Conservation (phyloP, 805 yeast species). For the Sugiyamaella valdiviana region DNA sequence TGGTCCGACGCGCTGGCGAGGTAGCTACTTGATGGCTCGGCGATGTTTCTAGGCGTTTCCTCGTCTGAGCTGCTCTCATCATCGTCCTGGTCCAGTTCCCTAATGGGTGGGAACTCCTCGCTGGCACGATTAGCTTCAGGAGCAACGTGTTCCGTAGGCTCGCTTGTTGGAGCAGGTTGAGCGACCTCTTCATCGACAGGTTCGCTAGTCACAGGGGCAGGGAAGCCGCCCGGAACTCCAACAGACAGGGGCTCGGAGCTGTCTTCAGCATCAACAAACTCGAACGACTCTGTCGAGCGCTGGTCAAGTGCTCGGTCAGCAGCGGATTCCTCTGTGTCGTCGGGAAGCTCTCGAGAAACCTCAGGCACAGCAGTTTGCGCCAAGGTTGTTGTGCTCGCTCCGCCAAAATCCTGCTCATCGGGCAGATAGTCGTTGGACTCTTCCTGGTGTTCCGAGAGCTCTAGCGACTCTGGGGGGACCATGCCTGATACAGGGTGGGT, state of each 20-base stretch:
- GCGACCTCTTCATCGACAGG: not conserved
- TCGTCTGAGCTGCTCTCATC: conserved; percentile 28
- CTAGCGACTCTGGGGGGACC: conserved; percentile 21
- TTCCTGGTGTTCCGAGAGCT: not conserved
- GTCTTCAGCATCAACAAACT: conserved; percentile 32
- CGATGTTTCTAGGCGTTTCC: no score
- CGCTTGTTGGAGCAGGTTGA: not conserved
- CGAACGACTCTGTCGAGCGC: conserved; percentile 25
- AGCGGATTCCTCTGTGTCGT: not conserved
- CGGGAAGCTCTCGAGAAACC: not conserved
- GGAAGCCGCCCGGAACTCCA: conserved; percentile 17
- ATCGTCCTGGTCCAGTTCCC: conserved; percentile 19
- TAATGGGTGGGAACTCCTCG: conserved; percentile 25
- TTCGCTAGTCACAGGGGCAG: conserved; percentile 4
- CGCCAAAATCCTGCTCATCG: not conserved
- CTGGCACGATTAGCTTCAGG: not conserved
- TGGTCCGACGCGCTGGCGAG: conserved; percentile 1
- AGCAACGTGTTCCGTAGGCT: not conserved
- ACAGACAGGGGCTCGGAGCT: conserved; percentile 8
- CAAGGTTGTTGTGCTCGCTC: not conserved
- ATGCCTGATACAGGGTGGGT: conserved; percentile 30
- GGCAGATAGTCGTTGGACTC: not conserved
- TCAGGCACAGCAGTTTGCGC: not conserved
- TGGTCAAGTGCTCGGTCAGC: not conserved
- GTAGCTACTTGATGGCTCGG: not conserved